Conservation (phyloP, 768 basidiomycete genomes). For the Boletus bicolor region DNA sequence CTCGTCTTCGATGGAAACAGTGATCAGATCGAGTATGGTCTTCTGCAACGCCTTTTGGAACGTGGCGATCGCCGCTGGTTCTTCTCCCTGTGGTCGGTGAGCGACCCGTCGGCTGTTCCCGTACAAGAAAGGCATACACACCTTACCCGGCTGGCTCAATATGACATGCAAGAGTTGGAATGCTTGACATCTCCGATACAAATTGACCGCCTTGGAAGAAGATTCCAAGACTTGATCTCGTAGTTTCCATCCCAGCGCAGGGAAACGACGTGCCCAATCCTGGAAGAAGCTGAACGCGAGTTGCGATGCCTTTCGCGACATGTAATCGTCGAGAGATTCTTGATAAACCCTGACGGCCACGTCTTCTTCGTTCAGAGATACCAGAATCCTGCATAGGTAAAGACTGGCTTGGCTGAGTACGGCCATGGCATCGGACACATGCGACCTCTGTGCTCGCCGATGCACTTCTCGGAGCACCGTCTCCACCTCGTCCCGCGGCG, state of each 20-base stretch:
- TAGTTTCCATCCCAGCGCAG: constrained; percentile 61
- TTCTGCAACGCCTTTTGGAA: constrained; percentile 46
- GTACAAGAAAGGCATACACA: constrained; percentile 4
- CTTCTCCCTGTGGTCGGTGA: constrained; percentile 30
- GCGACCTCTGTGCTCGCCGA: constrained; percentile 62
- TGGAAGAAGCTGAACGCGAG: constrained; percentile 74
- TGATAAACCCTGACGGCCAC: constrained; percentile 54
- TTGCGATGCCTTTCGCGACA: constrained; percentile 75
- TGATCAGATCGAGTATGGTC: constrained; percentile 46
- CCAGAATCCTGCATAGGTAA: constrained; percentile 59
- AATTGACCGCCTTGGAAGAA: constrained; percentile 62
- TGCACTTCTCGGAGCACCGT: constrained; percentile 64
- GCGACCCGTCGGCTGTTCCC: background rate
- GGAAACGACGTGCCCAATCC: constrained; percentile 69
- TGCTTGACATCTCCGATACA: constrained; percentile 71
- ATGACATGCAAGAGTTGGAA: constrained; percentile 70
- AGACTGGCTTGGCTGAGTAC: constrained; percentile 67
- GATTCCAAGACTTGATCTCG: constrained; percentile 57
- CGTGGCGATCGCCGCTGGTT: constrained; percentile 43
- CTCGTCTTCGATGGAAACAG: constrained; percentile 47
- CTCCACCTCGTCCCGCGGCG: constrained; percentile 31
- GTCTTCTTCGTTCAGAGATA: constrained; percentile 36
- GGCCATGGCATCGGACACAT: constrained; percentile 57
- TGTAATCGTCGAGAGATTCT: constrained; percentile 68
- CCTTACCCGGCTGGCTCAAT: constrained; percentile 40